Percentiles rank a stretch among this genome's conserved stretches.
Conservation (phyloP, 805 yeast species). For the Nakazawaea wyomingensis region DNA sequence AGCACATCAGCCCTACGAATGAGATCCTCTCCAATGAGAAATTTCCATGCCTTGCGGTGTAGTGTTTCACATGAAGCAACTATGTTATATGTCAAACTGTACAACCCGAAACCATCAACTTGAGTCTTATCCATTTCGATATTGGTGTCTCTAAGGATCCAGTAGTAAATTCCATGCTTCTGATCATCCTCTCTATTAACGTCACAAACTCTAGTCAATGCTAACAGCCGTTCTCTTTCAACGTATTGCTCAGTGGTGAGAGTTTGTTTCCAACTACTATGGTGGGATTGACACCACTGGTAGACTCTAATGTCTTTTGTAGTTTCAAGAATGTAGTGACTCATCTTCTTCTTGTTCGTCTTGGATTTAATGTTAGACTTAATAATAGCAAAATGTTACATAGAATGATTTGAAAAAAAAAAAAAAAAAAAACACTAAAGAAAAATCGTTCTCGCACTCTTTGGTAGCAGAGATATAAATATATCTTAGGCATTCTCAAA, state of each 20-base stretch:
- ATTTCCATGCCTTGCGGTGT: conserved; percentile 19
- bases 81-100: conserved; percentile 16
- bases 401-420: no score
- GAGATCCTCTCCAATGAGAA: conserved; percentile 3
- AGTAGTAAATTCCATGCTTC: conserved; percentile 22
- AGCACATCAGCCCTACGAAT: conserved; percentile 6
- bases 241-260: conserved; percentile 19
- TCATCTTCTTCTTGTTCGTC: neutral
- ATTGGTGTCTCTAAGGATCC: conserved; percentile 19
- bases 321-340: conserved; percentile 14
- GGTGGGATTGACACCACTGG: conserved; percentile 19
- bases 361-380: neutral
- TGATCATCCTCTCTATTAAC: conserved; percentile 16
- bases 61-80: conserved; percentile 27
- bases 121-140: conserved; percentile 4
- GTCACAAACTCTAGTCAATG: conserved; percentile 17
- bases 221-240: conserved; percentile 20
- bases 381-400: no score
- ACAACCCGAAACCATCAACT: conserved; percentile 5
- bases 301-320: conserved; percentile 17
- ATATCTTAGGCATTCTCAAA: no score
- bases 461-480: neutral
- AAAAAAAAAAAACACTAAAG: no score
- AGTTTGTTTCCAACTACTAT: conserved; percentile 23
- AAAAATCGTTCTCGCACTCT: no score